Evolutionary conservation across 129 eudicot genomes (phyloP).

Genomic region (Glebionis coronaria): DNA sequence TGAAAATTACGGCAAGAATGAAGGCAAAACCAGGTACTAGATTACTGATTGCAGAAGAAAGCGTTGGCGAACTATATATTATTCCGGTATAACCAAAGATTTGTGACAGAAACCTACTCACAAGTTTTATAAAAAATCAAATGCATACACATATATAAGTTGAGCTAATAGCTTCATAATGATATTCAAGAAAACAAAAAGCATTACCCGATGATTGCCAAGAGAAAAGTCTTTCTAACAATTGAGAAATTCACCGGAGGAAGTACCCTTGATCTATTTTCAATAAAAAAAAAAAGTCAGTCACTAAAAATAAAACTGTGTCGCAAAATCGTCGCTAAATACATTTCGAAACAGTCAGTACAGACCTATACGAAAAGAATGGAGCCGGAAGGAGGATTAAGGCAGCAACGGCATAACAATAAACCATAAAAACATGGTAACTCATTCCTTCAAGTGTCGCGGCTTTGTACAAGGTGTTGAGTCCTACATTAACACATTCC

Average conservation of each 20-base stretch:
- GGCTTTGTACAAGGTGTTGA: slow-evolving; percentile 79
- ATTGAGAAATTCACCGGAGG: slow-evolving; percentile 63
- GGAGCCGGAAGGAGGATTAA: slow-evolving; percentile 74
- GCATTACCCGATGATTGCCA: slow-evolving; percentile 63
- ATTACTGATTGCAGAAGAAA: slow-evolving; percentile 92
- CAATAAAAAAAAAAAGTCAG: background rate
- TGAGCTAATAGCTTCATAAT: background rate
- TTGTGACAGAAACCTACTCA: slow-evolving; percentile 58
- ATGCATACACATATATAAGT: background rate
- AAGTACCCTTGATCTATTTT: slow-evolving; percentile 56
- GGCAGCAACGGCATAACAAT: slow-evolving; percentile 71
- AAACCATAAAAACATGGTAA: slow-evolving; percentile 65
- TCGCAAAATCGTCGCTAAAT: too few relatives aligned
- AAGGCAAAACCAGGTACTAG: slow-evolving; percentile 85
- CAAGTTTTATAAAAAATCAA: background rate
- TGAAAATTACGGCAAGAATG: slow-evolving; percentile 82
- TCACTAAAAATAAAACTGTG: background rate
- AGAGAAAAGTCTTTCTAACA: slow-evolving; percentile 47
- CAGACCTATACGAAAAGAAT: slow-evolving; percentile 42
- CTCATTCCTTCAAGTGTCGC: slow-evolving; percentile 76
- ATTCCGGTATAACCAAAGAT: slow-evolving; percentile 78
- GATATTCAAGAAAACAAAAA: background rate
- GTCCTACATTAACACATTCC: slow-evolving; percentile 74
- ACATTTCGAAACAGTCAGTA: too few relatives aligned
- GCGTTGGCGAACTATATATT: slow-evolving; percentile 74